A percentile compares a stretch with the other conserved stretches of the same genome.
Conservation (phyloP, 495 filamentous ascomycete species). For the Hypoxylon fuscum region DNA sequence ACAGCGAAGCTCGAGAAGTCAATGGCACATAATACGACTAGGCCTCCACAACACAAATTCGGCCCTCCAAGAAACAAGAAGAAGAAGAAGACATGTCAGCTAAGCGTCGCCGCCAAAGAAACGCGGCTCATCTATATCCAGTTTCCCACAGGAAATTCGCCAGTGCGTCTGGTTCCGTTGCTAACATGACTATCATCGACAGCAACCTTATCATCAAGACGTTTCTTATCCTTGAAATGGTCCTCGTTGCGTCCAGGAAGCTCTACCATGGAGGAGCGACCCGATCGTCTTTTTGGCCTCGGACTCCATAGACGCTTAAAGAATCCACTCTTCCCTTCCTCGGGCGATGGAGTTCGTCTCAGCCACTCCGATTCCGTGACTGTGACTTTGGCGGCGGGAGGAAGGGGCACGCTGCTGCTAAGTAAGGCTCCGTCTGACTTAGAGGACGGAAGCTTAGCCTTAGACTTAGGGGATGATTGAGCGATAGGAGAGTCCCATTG, state of each 20-base stretch:
- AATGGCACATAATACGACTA: slow-evolving; percentile 7
- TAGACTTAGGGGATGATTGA: slow-evolving; percentile 29
- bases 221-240: neutral
- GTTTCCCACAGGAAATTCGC: slow-evolving; percentile 31
- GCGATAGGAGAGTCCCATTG: slow-evolving; percentile 37
- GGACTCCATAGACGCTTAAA: slow-evolving; percentile 33
- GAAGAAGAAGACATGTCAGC: too few relatives aligned
- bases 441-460: slow-evolving; percentile 16
- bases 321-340: slow-evolving; percentile 11
- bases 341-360: slow-evolving; percentile 48
- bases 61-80: neutral
- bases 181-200: neutral
- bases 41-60: neutral
- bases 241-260: slow-evolving; percentile 6
- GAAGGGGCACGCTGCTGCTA: slow-evolving; percentile 16
- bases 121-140: slow-evolving; percentile 34
- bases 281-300: slow-evolving; percentile 9
- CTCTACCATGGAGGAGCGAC: slow-evolving; percentile 31
- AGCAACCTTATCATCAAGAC: slow-evolving; percentile 1
- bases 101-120: neutral
- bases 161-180: neutral
- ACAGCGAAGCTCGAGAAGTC: neutral
- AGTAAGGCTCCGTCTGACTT: slow-evolving; percentile 3
- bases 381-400: slow-evolving; percentile 23
- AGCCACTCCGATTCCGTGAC: slow-evolving; percentile 54